Base-by-base conservation (phyloP, 2,329 filamentous ascomycete species). In the Trichoderma sp. region DNA sequence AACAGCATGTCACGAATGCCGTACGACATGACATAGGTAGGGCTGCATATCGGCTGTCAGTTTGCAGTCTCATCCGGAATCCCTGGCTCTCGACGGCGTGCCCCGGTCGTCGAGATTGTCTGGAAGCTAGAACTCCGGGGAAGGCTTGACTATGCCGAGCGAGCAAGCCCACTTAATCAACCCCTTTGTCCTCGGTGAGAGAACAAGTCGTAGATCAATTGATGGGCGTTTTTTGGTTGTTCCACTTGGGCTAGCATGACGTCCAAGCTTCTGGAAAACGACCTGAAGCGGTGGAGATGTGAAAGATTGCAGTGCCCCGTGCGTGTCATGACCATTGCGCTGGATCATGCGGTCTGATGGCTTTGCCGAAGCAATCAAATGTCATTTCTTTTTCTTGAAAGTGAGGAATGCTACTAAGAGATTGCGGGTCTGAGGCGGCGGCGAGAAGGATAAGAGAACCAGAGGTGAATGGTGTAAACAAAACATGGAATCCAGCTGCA, bases 211-310 rank as follows among this genome's bases (percentile, higher is more conserved):
- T 70, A 53, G 66, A 30, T 24, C 30, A 21, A 32, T 9, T 15
- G 57, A 51, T 26, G 39, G 66, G 39, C 57, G 39, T 28, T 60
- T 51, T 69, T 36, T 8, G 8, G 26, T 24, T 39, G 39, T 70
- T 53, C 57, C 66, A 70, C 66, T 57, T 70, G 66, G 66, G 66
- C 21, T 21, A 14, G 6, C 14, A 61, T 62, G 57, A 70, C 39
- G 66, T 70, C 57, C 15, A 62, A 53, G 57, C 66, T 70, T 70
- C 66, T 62, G 28, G 66, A 70, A 70, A 12, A 53, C 39, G 57
- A 51, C 28, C 9, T 34, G 9, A 32, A 14, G 30, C 28, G n/a
- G 66, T 36, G 39, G 28, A 70, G 39, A 34, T 15, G 36, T 14
- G n/a, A 47, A 24, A 34, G 43, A 61, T 34, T 36, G 14, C 39